A percentile compares a stretch with the other conserved stretches of the same genome.
These are phyloP conservation scores for Didymellaceae sp. DNA, from an alignment of 2,329 filamentous ascomycete genomes.

Conservation along the genomic window DNA sequence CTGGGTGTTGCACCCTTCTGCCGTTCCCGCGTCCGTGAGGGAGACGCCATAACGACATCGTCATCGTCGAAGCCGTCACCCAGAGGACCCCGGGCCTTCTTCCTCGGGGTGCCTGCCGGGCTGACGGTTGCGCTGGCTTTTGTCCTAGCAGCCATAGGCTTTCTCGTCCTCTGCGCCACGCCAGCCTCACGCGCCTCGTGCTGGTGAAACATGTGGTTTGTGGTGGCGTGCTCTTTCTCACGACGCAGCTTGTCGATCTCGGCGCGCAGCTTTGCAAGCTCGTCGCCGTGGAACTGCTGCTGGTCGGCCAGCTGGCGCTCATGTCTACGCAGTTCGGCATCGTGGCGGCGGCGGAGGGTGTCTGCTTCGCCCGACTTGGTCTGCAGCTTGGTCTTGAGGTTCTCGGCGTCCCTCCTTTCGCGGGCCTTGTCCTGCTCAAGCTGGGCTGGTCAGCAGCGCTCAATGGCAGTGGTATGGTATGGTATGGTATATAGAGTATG, in stretches of 20 bases:
- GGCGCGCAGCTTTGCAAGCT: slow-evolving; percentile 67
- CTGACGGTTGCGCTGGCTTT: slow-evolving; percentile 30
- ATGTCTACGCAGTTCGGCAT: slow-evolving; percentile 66
- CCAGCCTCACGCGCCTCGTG: slow-evolving; percentile 71
- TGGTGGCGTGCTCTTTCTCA: slow-evolving; percentile 69
- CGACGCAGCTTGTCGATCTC: slow-evolving; percentile 69
- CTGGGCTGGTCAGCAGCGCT: slow-evolving; percentile 35
- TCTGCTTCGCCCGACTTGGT: slow-evolving; percentile 73
- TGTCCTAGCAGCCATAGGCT: slow-evolving; percentile 29
- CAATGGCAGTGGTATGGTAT: too few species aligned
- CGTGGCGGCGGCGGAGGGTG: slow-evolving; percentile 74
- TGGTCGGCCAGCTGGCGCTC: slow-evolving; percentile 67
- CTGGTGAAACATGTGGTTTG: slow-evolving; percentile 74
- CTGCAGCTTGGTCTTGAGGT: slow-evolving; percentile 49
- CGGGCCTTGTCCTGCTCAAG: slow-evolving; percentile 53
- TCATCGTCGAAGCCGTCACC: slow-evolving; percentile 80
- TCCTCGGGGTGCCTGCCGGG: slow-evolving; percentile 65
- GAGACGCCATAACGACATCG: slow-evolving; percentile 63
- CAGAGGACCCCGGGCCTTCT: slow-evolving; percentile 61
- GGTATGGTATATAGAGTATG: too few species aligned
- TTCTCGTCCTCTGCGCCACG: slow-evolving; percentile 50
- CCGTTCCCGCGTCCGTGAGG: slow-evolving; percentile 57
- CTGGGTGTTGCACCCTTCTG: slow-evolving; percentile 66
- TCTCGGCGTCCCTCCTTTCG: slow-evolving; percentile 24
- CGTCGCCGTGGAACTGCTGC: slow-evolving; percentile 69